phyloP scores from a whole-genome alignment of 2,329 filamentous ascomycete species.

The Calonectria montana region DNA sequence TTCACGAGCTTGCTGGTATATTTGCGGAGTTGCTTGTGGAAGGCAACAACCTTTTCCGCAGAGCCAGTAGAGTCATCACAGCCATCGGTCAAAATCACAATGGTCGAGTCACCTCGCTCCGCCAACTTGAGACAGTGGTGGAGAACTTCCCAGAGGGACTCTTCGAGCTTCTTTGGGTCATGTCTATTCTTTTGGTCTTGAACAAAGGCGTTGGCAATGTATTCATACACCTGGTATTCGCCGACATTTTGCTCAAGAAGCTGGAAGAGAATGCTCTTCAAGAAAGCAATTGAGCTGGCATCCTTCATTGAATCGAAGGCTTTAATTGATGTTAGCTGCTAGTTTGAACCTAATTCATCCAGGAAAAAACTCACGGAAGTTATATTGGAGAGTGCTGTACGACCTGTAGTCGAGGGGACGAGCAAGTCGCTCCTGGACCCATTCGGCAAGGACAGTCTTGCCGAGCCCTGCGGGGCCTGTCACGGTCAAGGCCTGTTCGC shows the following conservation, averaged over 20 bases:
- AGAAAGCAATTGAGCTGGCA: constrained; percentile 45
- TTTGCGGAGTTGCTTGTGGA: constrained; percentile 48
- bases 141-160: constrained; percentile 49
- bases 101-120: constrained; percentile 40
- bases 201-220: constrained; percentile 43
- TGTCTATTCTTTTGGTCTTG: constrained; percentile 34
- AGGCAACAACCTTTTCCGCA: constrained; percentile 33
- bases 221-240: constrained; percentile 48
- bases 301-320: constrained; percentile 46
- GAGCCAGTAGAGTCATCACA: constrained; percentile 49
- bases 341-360: too few species aligned
- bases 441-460: constrained; percentile 53
- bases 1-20: constrained; percentile 42
- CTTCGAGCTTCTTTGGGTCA: constrained; percentile 41
- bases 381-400: constrained; percentile 50
- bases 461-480: constrained; percentile 49
- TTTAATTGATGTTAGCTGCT: background rate
- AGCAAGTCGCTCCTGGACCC: constrained; percentile 54
- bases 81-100: constrained; percentile 52
- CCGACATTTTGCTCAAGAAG: constrained; percentile 53
- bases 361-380: constrained; percentile 46
- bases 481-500: constrained; percentile 49
- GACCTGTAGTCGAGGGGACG: constrained; percentile 49
- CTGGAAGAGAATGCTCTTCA: constrained; percentile 52
- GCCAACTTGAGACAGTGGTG: constrained; percentile 47